Base-by-base conservation (phyloP, 371 early-diverging fungal species). In the Syncephalis fuscata region DNA sequence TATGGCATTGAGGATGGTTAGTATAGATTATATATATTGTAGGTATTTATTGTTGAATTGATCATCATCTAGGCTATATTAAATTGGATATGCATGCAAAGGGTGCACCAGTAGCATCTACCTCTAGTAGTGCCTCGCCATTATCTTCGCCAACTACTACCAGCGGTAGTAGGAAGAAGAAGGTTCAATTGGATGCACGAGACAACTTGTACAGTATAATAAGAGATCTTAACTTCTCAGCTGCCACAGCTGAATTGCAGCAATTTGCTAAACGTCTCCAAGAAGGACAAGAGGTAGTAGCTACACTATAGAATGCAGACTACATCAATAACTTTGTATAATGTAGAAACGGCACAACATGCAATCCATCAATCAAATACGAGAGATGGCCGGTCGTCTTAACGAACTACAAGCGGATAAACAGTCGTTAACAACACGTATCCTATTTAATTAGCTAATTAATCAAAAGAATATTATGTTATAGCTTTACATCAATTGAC, bases 221-320 rank as follows among this genome's bases (percentile, higher is more conserved):
- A 1, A 72, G 93, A 20, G 86, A 88, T 60, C 72, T 83, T 54
- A 88, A 90, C 54, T 92, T 95, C 66, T 77, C 88, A 0, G 82
- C 82, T 3, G 91, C 92, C 1, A 87, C 84, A 21, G 70, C 74
- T 10, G 63, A 79, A 50, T 61, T 95, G 45, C 86, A 81, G 59
- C 77, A 78, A 51, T 71, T 87, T 48, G 90, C 94, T 0, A 74
- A 76, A 49, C 65, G 80, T 27, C 74, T 95, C 45, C 83, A 88
- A 46, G 77, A 78, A 10, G 77, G 88, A 44, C 85, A 89, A 53
- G 89, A 92, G 57, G 83, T 75, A 53, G 1, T 46, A 16, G n/a
- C 0, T 0, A 39, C 21, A 11, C 8, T 5, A 23, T 10, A 9
- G 22, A 22, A 41, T 16, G 41, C 4, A 15, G 3, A 41, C 3